Evolutionary conservation across 2,329 filamentous ascomycete genomes (phyloP).

Genomic region (Talaromyces pinophilus): DNA sequence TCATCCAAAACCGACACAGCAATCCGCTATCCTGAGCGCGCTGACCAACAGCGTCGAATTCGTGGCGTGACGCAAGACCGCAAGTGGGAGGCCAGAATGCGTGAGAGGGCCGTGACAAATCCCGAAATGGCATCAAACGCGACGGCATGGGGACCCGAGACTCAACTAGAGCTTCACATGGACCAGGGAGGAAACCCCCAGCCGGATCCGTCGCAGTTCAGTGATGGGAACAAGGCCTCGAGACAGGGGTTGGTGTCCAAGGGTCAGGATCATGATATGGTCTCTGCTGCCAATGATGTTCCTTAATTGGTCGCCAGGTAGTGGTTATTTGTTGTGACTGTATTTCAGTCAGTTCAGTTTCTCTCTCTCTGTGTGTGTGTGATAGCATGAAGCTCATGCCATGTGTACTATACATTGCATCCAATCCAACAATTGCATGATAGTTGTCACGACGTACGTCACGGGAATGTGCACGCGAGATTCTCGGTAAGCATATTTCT

Average conservation of each 20-base stretch:
- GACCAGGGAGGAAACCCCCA: conserved; percentile 37
- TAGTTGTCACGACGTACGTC: not conserved
- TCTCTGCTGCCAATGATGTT: conserved; percentile 34
- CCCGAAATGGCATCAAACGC: conserved; percentile 20
- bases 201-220: conserved; percentile 31
- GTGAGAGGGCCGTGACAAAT: conserved; percentile 23
- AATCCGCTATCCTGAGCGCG: conserved; percentile 29
- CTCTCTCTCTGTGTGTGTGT: not conserved
- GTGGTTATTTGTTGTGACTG: not conserved
- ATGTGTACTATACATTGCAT: conserved; percentile 1
- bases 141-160: conserved; percentile 31
- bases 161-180: conserved; percentile 35
- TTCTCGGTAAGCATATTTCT: not conserved
- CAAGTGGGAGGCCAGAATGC: conserved; percentile 26
- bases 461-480: not conserved
- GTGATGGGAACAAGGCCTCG: conserved; percentile 29
- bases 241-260: conserved; percentile 22
- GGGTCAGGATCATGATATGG: conserved; percentile 33
- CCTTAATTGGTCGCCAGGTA: not conserved
- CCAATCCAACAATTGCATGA: not conserved
- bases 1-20: conserved; percentile 33
- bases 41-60: conserved; percentile 29
- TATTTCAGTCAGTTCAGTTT: not conserved
- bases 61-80: conserved; percentile 31
- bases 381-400: not conserved